Conservation (phyloP, 306 rosid species). For the Trifolium subterraneum region DNA sequence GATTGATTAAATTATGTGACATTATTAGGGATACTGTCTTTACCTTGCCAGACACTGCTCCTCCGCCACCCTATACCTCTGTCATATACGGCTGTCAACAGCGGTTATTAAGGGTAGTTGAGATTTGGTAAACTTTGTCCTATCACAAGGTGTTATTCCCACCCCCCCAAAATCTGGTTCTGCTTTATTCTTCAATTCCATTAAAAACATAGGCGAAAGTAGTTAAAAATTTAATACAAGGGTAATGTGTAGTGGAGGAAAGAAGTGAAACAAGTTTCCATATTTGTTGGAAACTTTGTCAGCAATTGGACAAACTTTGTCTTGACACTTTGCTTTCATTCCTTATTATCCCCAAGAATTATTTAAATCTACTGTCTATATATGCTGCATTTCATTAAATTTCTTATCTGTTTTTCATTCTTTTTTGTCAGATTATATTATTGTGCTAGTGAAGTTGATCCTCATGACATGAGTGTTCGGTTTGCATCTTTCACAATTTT, state of each 20-base stretch:
- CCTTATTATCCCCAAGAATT: slow-evolving; percentile 25
- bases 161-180: slow-evolving; percentile 11
- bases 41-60: background rate
- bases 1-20: slow-evolving; percentile 20
- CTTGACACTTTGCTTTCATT: slow-evolving; percentile 33
- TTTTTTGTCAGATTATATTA: background rate
- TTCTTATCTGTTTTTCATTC: slow-evolving; percentile 20
- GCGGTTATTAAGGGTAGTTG: slow-evolving; percentile 13
- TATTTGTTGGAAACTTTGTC: slow-evolving; percentile 37
- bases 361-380: background rate
- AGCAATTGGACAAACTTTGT: slow-evolving; percentile 5
- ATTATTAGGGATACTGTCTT: slow-evolving; percentile 9
- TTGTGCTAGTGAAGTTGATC: background rate
- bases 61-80: slow-evolving; percentile 46
- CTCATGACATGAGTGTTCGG: background rate
- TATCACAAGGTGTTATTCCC: background rate
- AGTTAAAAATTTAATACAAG: background rate
- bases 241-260: background rate
- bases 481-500: background rate
- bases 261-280: slow-evolving; percentile 35
- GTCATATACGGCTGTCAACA: slow-evolving; percentile 28
- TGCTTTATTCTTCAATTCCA: background rate
- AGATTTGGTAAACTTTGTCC: slow-evolving; percentile 9
- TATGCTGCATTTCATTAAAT: slow-evolving; percentile 24
- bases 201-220: background rate